Percentiles rank a stretch among this genome's conserved stretches.
Evolutionary conservation across 2,329 filamentous ascomycete genomes (phyloP).

Genomic region (Neopestalotiopsis clavispora): DNA sequence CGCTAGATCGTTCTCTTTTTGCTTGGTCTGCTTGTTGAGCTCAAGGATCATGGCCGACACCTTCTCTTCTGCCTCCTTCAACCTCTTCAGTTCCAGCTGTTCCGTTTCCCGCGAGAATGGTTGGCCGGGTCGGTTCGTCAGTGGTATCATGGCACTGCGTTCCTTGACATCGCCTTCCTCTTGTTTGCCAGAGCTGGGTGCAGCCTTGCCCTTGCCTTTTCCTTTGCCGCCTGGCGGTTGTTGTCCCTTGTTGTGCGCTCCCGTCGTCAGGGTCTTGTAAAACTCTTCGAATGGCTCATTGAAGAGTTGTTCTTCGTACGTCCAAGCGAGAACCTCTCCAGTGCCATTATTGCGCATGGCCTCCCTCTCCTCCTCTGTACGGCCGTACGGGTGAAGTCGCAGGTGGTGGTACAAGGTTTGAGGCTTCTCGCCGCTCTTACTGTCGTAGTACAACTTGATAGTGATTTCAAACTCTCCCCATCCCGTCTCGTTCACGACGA

Average conservation of each 20-base stretch:
- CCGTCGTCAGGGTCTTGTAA: slow-evolving; percentile 82
- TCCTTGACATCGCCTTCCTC: slow-evolving; percentile 51
- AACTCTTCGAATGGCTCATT: slow-evolving; percentile 95
- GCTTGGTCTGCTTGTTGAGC: slow-evolving; percentile 64
- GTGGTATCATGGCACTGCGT: slow-evolving; percentile 77
- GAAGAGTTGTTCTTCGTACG: slow-evolving; percentile 94
- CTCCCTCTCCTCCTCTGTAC: slow-evolving; percentile 75
- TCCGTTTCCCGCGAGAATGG: slow-evolving; percentile 78
- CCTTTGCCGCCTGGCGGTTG: slow-evolving; percentile 47
- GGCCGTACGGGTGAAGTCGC: slow-evolving; percentile 87
- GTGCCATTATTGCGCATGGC: slow-evolving; percentile 63
- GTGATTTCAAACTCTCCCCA: slow-evolving; percentile 99
- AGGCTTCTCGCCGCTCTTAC: slow-evolving; percentile 88
- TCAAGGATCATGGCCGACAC: slow-evolving; percentile 65
- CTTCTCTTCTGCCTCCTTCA: slow-evolving; percentile 67
- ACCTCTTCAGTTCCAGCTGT: slow-evolving; percentile 63
- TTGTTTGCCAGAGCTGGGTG: slow-evolving; percentile 23
- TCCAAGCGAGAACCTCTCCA: slow-evolving; percentile 75
- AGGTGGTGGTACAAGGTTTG: slow-evolving; percentile 95
- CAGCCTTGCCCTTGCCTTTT: slow-evolving; percentile 60
- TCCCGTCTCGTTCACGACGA: slow-evolving; percentile 88
- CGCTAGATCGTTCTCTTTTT: slow-evolving; percentile 66
- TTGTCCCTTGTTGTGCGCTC: slow-evolving; percentile 60
- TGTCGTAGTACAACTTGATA: slow-evolving; percentile 91
- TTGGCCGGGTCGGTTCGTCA: slow-evolving; percentile 67